Conservation (phyloP, 2,329 filamentous ascomycete species). For the Trichoderma sp. region DNA sequence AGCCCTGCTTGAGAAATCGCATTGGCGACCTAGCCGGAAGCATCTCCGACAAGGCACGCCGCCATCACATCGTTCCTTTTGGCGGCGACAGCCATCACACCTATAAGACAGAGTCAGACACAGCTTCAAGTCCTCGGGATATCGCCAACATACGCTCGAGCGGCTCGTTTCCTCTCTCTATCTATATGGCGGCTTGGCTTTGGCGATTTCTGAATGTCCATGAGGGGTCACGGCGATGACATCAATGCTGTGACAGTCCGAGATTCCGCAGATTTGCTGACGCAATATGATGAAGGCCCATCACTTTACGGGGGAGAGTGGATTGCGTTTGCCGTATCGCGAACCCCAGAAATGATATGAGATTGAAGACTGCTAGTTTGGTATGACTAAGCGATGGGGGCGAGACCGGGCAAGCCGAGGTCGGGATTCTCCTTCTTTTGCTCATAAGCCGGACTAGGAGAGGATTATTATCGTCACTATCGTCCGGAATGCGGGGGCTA, state of each 20-base stretch:
- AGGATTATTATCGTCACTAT: neutral
- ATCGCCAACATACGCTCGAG: slow-evolving; percentile 10
- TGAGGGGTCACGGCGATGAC: slow-evolving; percentile 10
- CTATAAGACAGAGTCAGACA: slow-evolving; percentile 29
- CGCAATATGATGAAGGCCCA: neutral
- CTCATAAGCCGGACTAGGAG: neutral
- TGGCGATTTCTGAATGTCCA: slow-evolving; percentile 9
- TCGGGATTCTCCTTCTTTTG: neutral
- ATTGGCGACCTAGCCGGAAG: slow-evolving; percentile 46
- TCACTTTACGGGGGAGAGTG: slow-evolving; percentile 2
- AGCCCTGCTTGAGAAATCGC: slow-evolving; percentile 30
- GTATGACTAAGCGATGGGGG: slow-evolving; percentile 3
- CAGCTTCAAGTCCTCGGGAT: neutral
- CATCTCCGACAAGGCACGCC: slow-evolving; percentile 53
- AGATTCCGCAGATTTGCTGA: slow-evolving; percentile 8
- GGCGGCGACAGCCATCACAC: slow-evolving; percentile 52
- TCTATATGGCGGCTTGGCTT: slow-evolving; percentile 12
- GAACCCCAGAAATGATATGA: neutral
- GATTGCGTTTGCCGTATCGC: neutral
- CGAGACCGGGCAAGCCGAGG: slow-evolving; percentile 8
- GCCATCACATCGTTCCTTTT: slow-evolving; percentile 56
- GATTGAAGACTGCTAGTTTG: neutral
- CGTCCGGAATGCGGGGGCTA: neutral
- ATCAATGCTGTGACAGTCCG: slow-evolving; percentile 3
- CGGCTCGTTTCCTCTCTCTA: slow-evolving; percentile 15